Base-by-base conservation (phyloP, 306 rosid species). In the Castanospermum australe region DNA sequence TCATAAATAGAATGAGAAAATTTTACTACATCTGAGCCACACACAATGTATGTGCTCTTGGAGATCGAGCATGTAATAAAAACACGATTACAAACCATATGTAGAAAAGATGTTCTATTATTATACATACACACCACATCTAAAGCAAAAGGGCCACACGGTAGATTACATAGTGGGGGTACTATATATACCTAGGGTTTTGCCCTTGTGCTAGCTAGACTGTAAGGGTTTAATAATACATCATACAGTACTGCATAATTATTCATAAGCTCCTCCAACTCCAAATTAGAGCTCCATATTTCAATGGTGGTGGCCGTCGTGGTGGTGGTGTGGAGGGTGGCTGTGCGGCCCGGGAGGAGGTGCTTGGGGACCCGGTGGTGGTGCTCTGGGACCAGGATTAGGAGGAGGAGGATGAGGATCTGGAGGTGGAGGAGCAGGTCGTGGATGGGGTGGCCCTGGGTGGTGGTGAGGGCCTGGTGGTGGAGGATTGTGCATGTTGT, bases 401-500 rank as follows among this genome's bases (percentile, higher is more conserved):
- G n/a, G 57, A 7, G 84, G 87, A 32, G 89, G 87, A 15, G 83
- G 54, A 4, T 15, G n/a, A 0, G 74, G 77, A 14, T 41, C 42
- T 2, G 21, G 72, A 9, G 77, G 81, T 3, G 84, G 88, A 2
- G 83, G 85, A 61, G 70, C 59, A 22, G 88, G 84, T 8, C 81
- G 79, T 2, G 52, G 84, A 33, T 62, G 66, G 1, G 85, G 84
- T 0, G 81, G 81, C 8, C 69, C 75, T 0, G 83, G 89, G 11
- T 69, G 82, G 60, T 81, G 88, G 36, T 30, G 88, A 33, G 67
- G 81, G 17, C 76, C 90, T 20, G 89, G 87, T 7, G 89, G 93
- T 8, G 89, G 86, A 44, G 85, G 91, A 48, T 85, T 82, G 15
- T 69, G 82, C 90, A 89, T 89, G 18, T n/a, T 76, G 6, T 52